A percentile compares a stretch with the other conserved stretches of the same genome.
Evolutionary conservation across 345 rosid genomes (phyloP).

Genomic region (Odontarrhena argentea): DNA sequence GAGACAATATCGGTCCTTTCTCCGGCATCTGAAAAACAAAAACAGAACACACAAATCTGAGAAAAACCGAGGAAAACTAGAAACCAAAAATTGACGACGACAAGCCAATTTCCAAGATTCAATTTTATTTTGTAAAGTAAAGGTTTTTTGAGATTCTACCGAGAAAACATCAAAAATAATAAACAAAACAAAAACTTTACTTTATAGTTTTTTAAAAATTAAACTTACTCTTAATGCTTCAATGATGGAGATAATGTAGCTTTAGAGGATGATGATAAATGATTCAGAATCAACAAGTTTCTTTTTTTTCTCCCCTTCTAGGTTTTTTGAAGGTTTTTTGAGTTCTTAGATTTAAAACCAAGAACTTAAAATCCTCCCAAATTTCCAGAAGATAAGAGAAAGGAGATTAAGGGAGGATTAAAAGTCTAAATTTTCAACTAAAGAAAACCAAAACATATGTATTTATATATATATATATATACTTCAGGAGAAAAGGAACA

Average conservation of each 20-base stretch:
- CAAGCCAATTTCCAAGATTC: constrained; percentile 34
- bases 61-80: not conserved
- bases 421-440: not conserved
- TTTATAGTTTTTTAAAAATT: not conserved
- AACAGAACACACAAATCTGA: not conserved
- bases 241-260: not conserved
- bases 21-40: constrained; percentile 59
- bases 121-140: constrained; percentile 6
- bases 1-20: constrained; percentile 49
- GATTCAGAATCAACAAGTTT: constrained; percentile 3
- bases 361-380: constrained; percentile 22
- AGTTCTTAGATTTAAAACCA: not conserved
- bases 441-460: not conserved
- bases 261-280: constrained; percentile 21
- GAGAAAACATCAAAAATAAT: constrained; percentile 26
- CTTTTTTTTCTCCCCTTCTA: not conserved
- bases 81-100: constrained; percentile 32
- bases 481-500: not conserved
- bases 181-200: not conserved
- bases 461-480: not conserved
- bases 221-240: constrained; percentile 37
- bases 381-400: not conserved
- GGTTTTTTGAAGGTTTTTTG: not conserved
- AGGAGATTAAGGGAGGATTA: not conserved
- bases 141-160: constrained; percentile 23